These are phyloP conservation scores for Ceratobasidium papillatum DNA, from an alignment of 1,284 basidiomycete genomes.

Conservation along the genomic window DNA sequence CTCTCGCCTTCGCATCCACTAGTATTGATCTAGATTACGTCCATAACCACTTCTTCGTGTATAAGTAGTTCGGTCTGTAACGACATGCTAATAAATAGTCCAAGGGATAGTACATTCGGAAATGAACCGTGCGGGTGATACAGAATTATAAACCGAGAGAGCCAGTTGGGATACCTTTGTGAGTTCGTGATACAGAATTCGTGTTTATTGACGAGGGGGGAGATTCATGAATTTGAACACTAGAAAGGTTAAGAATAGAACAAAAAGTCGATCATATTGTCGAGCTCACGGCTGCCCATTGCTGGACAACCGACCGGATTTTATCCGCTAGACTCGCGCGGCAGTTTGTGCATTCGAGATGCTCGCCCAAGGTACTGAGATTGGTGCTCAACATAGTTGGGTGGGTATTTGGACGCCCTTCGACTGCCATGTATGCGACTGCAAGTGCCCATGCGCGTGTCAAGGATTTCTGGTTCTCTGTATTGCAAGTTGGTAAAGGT, in stretches of 20 bases:
- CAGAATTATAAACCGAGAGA: neutral
- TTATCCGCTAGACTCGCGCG: conserved; percentile 30
- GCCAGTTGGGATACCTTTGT: neutral
- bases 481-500: conserved; percentile 50
- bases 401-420: conserved; percentile 38
- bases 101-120: conserved; percentile 25
- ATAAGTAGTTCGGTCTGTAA: conserved; percentile 12
- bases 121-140: neutral
- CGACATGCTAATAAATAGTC: conserved; percentile 24
- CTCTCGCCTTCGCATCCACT: neutral
- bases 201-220: neutral
- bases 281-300: conserved; percentile 40
- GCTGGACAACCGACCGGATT: conserved; percentile 38
- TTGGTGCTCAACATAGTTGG: conserved; percentile 31
- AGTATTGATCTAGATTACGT: neutral
- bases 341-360: conserved; percentile 38
- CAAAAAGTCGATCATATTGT: conserved; percentile 40
- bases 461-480: conserved; percentile 42
- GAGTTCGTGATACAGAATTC: conserved; percentile 17
- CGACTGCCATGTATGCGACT: conserved; percentile 44
- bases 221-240: neutral
- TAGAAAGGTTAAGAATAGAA: neutral
- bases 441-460: conserved; percentile 45
- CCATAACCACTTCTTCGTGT: conserved; percentile 21
- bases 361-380: conserved; percentile 41